These are phyloP conservation scores for Rubus idaeus DNA, from an alignment of 306 rosid genomes.

Conservation along the genomic window DNA sequence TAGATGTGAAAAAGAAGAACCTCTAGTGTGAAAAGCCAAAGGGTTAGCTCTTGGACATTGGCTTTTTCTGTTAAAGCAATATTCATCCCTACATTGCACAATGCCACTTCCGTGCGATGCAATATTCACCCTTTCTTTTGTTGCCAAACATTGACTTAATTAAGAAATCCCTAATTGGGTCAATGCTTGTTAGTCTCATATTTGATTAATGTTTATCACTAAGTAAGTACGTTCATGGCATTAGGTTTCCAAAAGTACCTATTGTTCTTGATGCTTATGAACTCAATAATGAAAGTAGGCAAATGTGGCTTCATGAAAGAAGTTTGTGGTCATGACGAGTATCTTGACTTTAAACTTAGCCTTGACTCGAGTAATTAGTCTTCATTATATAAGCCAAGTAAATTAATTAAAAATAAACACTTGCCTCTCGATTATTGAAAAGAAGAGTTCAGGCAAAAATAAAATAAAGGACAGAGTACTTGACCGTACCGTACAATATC, in stretches of 20 bases:
- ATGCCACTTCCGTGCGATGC: constrained; percentile 35
- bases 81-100: constrained; percentile 31
- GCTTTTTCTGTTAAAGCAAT: constrained; percentile 31
- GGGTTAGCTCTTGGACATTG: background rate
- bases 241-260: background rate
- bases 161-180: background rate
- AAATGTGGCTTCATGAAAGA: background rate
- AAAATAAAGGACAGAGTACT: background rate
- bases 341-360: background rate
- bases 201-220: background rate
- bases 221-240: background rate
- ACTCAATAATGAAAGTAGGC: background rate
- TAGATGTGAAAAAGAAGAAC: background rate
- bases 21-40: background rate
- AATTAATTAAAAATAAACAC: background rate
- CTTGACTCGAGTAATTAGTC: background rate
- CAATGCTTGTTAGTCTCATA: background rate
- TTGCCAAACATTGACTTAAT: background rate
- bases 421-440: background rate
- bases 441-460: background rate
- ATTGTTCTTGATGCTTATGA: background rate
- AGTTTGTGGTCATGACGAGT: background rate
- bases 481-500: constrained; percentile 23
- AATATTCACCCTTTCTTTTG: background rate
- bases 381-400: background rate